Base-by-base conservation (phyloP, 306 rosid species). In the Pachyrhizus erosus region DNA sequence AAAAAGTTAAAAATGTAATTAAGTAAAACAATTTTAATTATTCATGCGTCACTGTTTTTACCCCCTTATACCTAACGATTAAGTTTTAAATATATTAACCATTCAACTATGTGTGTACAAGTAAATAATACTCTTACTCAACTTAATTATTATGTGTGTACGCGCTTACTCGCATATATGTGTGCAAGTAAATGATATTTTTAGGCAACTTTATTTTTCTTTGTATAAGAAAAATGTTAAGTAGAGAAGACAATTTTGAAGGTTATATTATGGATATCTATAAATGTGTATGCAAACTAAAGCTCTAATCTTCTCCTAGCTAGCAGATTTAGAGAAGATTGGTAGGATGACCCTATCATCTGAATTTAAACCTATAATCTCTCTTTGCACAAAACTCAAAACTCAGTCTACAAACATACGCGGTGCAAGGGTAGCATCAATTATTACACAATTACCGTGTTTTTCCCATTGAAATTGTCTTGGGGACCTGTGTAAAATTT, bases 371-470 rank as follows among this genome's bases (percentile, higher is more conserved):
- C 40, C 40, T 37, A 37, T 37, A 37, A 8, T 37, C 42, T 37
- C 9, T 37, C 42, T 6, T 7, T 6, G 42, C 42, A 37, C 10
- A 37, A 37, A 6, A 37, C 42, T 37, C 42, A 37, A 37, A 37
- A 37, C 42, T 37, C 1, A 8, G 42, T 37, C 42, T 37, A 8
- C 1, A 7, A 37, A 37, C 37, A 6, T 37, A 37, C 8, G 42
- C 42, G 42, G 42, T 37, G 8, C 42, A 55, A 1, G 0, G 29
- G 26, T 20, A 60, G 31, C 73, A 18, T 78, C 64, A 78, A 67
- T 78, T 49, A 49, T 78, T 67, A 66, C 64, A 21, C 64, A 62
- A 76, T 64, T 43, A 48, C 73, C 48, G 18, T 49, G 12, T 57
- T 65, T 2, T 60, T 27, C 26, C 39, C 40, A 21, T 57, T 34